Evolutionary conservation across 2,329 filamentous ascomycete genomes (phyloP).

Genomic region (Diplodia corticola): DNA sequence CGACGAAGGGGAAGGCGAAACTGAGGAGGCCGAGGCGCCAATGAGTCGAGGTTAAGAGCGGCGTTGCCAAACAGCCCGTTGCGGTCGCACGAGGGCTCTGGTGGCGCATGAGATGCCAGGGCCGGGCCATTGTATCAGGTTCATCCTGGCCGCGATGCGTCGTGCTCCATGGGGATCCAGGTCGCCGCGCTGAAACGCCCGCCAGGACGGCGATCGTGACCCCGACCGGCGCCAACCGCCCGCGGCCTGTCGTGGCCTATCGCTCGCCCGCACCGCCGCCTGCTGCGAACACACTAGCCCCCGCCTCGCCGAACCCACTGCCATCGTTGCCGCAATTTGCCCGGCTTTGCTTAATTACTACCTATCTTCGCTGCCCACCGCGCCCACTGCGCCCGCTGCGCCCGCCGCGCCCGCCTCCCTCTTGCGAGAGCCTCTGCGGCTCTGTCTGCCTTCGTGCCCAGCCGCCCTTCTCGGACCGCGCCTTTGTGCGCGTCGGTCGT

Average conservation of each 20-base stretch:
- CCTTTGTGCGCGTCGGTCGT: constrained; percentile 3
- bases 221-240: not conserved
- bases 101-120: constrained; percentile 15
- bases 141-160: not conserved
- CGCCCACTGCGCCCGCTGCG: no score
- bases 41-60: constrained; percentile 11
- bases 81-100: constrained; percentile 4
- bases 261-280: not conserved
- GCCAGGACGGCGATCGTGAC: not conserved
- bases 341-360: not conserved
- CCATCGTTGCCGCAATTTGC: not conserved
- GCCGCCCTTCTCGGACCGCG: not conserved
- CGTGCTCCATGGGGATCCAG: constrained; percentile 10
- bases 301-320: not conserved
- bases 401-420: not conserved
- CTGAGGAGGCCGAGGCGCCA: not conserved
- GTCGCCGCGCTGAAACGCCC: constrained; percentile 8
- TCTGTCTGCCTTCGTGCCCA: not conserved
- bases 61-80: not conserved
- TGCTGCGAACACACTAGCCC: constrained; percentile 4
- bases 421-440: not conserved
- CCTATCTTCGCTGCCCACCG: not conserved
- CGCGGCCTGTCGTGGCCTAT: not conserved
- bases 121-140: constrained; percentile 20
- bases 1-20: constrained; percentile 14